phyloP scores from a whole-genome alignment of 768 basidiomycete genomes.

The Boletus vermiculosoides region DNA sequence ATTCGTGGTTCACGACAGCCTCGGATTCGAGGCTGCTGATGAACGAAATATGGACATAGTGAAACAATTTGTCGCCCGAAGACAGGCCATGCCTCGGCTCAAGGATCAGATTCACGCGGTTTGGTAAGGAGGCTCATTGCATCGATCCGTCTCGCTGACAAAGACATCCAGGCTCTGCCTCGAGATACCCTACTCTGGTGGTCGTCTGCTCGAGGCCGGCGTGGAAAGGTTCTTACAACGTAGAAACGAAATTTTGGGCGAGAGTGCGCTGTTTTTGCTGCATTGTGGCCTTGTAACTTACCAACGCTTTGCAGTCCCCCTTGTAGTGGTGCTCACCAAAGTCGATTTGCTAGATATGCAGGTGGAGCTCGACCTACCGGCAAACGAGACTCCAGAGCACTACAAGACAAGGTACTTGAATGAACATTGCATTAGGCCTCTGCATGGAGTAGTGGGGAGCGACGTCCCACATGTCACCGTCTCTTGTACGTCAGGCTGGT shows the following conservation, averaged over 20 bases:
- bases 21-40: constrained; percentile 17
- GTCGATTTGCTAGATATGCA: constrained; percentile 6
- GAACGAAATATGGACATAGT: constrained; percentile 3
- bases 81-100: not conserved
- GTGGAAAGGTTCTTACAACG: constrained; percentile 8
- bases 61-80: constrained; percentile 1
- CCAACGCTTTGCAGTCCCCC: not conserved
- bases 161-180: constrained; percentile 13
- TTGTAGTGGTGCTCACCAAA: constrained; percentile 20
- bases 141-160: not conserved
- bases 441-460: not conserved
- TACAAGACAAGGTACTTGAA: not conserved
- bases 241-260: constrained; percentile 7
- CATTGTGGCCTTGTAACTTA: not conserved
- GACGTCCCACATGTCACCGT: constrained; percentile 1
- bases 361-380: constrained; percentile 1
- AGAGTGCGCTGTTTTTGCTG: not conserved
- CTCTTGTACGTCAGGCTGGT: constrained; percentile 6
- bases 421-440: constrained; percentile 1
- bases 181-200: constrained; percentile 14
- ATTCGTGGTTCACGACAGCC: constrained; percentile 19
- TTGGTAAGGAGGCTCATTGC: constrained; percentile 1
- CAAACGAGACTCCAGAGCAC: not conserved
- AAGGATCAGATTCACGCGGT: constrained; percentile 14
- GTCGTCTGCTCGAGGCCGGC: constrained; percentile 15